Evolutionary conservation across 352 stramenopile species (phyloP).

Genomic region (Phytopythium ostracodes): DNA sequence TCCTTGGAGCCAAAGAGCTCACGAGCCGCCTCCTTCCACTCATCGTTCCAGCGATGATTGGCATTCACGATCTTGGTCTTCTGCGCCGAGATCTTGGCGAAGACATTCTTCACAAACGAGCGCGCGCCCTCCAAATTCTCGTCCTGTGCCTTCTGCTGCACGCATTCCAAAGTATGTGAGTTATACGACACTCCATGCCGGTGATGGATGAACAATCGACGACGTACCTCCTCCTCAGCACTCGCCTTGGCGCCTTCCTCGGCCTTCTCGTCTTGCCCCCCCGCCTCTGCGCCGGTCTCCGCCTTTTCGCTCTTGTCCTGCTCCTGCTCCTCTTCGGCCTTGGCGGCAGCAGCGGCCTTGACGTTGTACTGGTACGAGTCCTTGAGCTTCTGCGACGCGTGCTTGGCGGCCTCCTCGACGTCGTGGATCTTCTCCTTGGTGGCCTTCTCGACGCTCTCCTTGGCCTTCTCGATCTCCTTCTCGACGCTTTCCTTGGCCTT

Average conservation of each 20-base stretch:
- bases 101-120: constrained; percentile 60
- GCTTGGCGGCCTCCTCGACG: constrained; percentile 45
- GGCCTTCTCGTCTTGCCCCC: constrained; percentile 16
- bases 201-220: not conserved
- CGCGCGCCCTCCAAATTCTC: constrained; percentile 32
- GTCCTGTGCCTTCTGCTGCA: constrained; percentile 24
- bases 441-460: constrained; percentile 55
- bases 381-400: constrained; percentile 66
- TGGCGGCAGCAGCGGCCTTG: constrained; percentile 8
- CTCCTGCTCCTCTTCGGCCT: not conserved
- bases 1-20: constrained; percentile 76
- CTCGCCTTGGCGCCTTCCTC: constrained; percentile 5
- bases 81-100: constrained; percentile 38
- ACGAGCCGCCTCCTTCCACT: constrained; percentile 69
- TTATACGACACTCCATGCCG: not conserved
- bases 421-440: constrained; percentile 15
- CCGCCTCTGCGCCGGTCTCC: constrained; percentile 6
- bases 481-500: constrained; percentile 68
- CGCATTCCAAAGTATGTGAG: constrained; percentile 1
- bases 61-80: constrained; percentile 62
- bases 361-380: constrained; percentile 36
- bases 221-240: constrained; percentile 16
- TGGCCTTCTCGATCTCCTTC: constrained; percentile 66
- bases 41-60: constrained; percentile 47
- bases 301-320: constrained; percentile 1